These are phyloP conservation scores for Heliosperma pusillum DNA, from an alignment of 148 eudicot genomes.

Conservation along the genomic window DNA sequence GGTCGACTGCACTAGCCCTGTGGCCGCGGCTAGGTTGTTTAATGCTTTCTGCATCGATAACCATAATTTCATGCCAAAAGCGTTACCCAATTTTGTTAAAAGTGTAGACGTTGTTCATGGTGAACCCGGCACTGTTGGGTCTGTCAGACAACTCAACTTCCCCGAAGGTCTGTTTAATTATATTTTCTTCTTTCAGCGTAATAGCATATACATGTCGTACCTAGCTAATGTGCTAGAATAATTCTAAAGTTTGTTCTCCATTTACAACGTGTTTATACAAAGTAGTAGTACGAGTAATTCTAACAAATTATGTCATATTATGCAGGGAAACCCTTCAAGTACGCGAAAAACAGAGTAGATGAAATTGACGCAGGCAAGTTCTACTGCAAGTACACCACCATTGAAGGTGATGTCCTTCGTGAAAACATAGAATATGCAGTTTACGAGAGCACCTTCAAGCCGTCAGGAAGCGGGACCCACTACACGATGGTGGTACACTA, in stretches of 20 bases:
- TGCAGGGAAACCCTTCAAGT: constrained; percentile 17
- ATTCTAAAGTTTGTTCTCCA: no score
- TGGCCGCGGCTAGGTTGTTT: constrained; percentile 25
- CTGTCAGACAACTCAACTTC: constrained; percentile 22
- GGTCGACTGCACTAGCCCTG: constrained; percentile 16
- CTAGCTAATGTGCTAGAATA: no score
- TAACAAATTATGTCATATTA: no score
- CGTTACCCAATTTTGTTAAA: constrained; percentile 20
- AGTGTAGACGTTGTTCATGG: constrained; percentile 24
- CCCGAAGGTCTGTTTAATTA: constrained; percentile 9
- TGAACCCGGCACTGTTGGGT: constrained; percentile 15
- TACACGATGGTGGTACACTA: constrained; percentile 25
- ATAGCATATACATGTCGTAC: no score
- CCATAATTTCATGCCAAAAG: constrained; percentile 33
- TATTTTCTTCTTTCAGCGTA: no score
- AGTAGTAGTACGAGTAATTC: no score
- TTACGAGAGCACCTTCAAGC: constrained; percentile 21
- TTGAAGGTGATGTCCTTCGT: constrained; percentile 26
- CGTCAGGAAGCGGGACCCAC: constrained; percentile 8
- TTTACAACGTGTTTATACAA: no score
- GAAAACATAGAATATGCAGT: constrained; percentile 21
- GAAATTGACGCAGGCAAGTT: constrained; percentile 24
- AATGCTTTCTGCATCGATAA: constrained; percentile 28
- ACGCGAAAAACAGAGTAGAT: constrained; percentile 25
- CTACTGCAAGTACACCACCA: constrained; percentile 26